Evolutionary conservation across 2,329 filamentous ascomycete species (phyloP), one percentile per base, ranked within the genome.

Genomic region (Neophaeococcomyces aloes): DNA sequence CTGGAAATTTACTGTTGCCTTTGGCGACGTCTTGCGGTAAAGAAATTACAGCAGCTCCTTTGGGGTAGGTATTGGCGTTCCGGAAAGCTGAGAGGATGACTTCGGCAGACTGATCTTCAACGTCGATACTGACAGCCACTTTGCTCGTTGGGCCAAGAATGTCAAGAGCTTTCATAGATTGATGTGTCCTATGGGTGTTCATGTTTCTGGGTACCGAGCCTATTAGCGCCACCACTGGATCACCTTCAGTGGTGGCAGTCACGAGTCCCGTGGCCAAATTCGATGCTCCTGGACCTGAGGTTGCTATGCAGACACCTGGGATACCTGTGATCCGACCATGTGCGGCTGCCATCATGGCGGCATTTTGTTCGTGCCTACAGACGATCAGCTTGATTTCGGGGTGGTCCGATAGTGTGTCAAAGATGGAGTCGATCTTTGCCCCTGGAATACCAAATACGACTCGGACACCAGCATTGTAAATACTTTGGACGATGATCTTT

Each of bases 331-430:
- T 64, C 23, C 66, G 58, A 8, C 68, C 68, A 17, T 66, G 57
- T 0, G 66, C 68, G 2, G 65, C 66, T 15, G 68, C 68, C 59
- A 71, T 71, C 56, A 71, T 68, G 5, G 67, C 68, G 13, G 68
- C 68, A 51, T 71, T 71, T 45, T 71, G 68, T 51, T 71, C 68
- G 48, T 71, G 68, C 13, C 68, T 60, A 46, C 66, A 69, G 10
- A 71, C 64, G 18, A 71, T 58, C 13, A 71, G 59, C 45, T 61
- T 60, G 56, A 71, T 69, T 46, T 69, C 65, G 1, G 66, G 63
- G 43, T 69, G 67, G 54, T 70, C 68, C 38, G 58, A 46, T 3
- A 71, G 58, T 4, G 60, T 63, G 54, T 70, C 65, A 58, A 71
- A 71, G 33, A 71, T 60, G 30, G 66, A 63, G 56, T 71, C 68